Conservation (phyloP, 345 rosid species). For the Lumnitzera racemosa region DNA sequence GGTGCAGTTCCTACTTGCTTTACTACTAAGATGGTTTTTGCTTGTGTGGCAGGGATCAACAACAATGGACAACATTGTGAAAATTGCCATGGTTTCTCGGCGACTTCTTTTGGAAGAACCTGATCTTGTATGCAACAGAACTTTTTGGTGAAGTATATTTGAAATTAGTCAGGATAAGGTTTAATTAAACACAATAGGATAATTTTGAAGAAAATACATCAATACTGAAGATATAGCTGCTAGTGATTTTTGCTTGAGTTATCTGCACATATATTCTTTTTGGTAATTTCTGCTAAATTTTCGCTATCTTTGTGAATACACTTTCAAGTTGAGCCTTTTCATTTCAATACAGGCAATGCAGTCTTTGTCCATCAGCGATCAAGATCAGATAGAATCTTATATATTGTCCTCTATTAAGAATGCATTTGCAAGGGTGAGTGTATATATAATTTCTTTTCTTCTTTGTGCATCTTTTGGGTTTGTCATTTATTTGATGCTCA, state of each 20-base stretch:
- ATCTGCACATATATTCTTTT: too few relatives aligned
- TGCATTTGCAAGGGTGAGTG: slow-evolving; percentile 71
- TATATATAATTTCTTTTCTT: neutral
- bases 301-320: too few relatives aligned
- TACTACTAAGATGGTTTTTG: neutral
- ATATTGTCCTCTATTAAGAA: slow-evolving; percentile 75
- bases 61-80: slow-evolving; percentile 66
- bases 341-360: slow-evolving; percentile 44
- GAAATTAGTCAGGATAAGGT: too few relatives aligned
- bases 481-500: neutral
- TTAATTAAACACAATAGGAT: too few relatives aligned
- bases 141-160: too few relatives aligned
- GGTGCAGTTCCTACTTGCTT: neutral
- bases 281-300: too few relatives aligned
- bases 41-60: slow-evolving; percentile 43
- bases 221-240: too few relatives aligned
- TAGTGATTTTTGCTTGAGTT: too few relatives aligned
- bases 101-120: slow-evolving; percentile 89
- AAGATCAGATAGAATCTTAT: slow-evolving; percentile 79
- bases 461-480: neutral
- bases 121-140: slow-evolving; percentile 45
- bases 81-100: slow-evolving; percentile 78
- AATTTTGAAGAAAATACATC: too few relatives aligned
- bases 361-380: slow-evolving; percentile 47
- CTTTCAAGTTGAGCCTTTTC: neutral